Base-by-base conservation (phyloP, 345 rosid genomes). In the Cochlearia excelsa region DNA sequence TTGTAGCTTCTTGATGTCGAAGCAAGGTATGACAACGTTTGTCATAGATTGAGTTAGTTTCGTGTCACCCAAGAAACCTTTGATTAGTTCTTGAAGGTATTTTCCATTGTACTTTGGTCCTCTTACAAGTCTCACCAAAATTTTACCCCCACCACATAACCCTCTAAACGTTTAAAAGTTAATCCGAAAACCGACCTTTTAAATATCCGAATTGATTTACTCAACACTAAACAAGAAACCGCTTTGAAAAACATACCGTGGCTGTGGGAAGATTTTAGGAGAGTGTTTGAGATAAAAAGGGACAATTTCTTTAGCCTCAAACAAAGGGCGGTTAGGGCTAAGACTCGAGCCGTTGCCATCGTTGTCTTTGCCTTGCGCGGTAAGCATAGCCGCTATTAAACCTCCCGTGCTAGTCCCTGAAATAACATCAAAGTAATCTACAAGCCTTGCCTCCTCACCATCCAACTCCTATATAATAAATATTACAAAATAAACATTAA, bases 391-490 rank as follows among this genome's bases (percentile, higher is more conserved):
- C 6, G 73, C 65, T 46, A 87, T 73, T 8, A 87, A 78, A 50
- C 87, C 95, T 11, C 89, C 92, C 5, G 92, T 84, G 55, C 95
- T 87, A 0, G 89, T 83, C 55, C 95, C 87, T 1, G 92, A 51
- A 1, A 87, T 77, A 43, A 84, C 83, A 46, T 87, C 95, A n/a
- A 87, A 84, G 54, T 87, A 87, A 71, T 87, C 87, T 53, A 82
- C 85, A 51, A 87, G 67, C 63, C 95, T 81, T 50, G 70, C 89
- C 9, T 81, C 83, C 27, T 81, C 80, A 3, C 85, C 85, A 42
- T 84, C 95, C n/a, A 82, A 63, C 45, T 68, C 78, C 95, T 39
- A 39, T 3, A 9, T 87, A 37, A 1, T 2, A 3, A 6, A 1
- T 1, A 37, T 37, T 37, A 37, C 40, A 37, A 37, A 37, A 37